Percentiles rank a stretch among this genome's conserved stretches.
phyloP scores from a whole-genome alignment of 768 basidiomycete species.

The Mycena chlorophos region DNA sequence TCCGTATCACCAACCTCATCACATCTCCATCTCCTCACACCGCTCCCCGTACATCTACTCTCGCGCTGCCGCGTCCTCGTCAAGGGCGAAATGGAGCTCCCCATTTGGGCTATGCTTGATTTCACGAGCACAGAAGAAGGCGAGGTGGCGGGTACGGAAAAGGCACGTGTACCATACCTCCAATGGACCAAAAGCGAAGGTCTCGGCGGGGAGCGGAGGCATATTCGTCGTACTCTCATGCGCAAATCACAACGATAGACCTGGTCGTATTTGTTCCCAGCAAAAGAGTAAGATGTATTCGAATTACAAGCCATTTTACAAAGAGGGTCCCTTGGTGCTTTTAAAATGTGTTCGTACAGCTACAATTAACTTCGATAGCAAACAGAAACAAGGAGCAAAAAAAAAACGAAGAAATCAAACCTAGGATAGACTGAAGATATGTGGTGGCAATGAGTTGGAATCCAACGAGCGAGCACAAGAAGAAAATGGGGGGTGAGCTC shows the following conservation, averaged over 20 bases:
- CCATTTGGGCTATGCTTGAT: slow-evolving; percentile 86
- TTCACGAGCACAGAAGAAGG: slow-evolving; percentile 43
- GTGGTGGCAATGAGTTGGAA: too few species aligned
- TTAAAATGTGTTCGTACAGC: slow-evolving; percentile 15
- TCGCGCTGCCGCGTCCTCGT: slow-evolving; percentile 52
- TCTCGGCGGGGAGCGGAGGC: slow-evolving; percentile 67
- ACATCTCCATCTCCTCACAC: slow-evolving; percentile 78
- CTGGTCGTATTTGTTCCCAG: not conserved
- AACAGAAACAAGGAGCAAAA: too few species aligned
- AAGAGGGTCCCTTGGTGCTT: slow-evolving; percentile 6
- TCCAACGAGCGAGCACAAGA: not conserved
- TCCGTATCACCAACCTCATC: slow-evolving; percentile 40
- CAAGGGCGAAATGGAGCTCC: slow-evolving; percentile 87
- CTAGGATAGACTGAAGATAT: too few species aligned
- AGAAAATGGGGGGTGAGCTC: not conserved
- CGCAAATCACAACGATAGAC: slow-evolving; percentile 69
- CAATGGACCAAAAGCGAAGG: slow-evolving; percentile 74
- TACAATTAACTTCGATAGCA: too few species aligned
- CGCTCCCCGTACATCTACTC: slow-evolving; percentile 56
- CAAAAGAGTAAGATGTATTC: not conserved
- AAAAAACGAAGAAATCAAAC: too few species aligned
- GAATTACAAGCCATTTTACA: slow-evolving; percentile 16
- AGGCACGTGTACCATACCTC: slow-evolving; percentile 68
- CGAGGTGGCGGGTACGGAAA: slow-evolving; percentile 49
- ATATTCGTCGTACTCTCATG: slow-evolving; percentile 86